Percentiles rank a stretch among this genome's conserved stretches.
These are phyloP conservation scores for Globisporangium cylindrosporum DNA, from an alignment of 352 stramenopile genomes.

Conservation along the genomic window DNA sequence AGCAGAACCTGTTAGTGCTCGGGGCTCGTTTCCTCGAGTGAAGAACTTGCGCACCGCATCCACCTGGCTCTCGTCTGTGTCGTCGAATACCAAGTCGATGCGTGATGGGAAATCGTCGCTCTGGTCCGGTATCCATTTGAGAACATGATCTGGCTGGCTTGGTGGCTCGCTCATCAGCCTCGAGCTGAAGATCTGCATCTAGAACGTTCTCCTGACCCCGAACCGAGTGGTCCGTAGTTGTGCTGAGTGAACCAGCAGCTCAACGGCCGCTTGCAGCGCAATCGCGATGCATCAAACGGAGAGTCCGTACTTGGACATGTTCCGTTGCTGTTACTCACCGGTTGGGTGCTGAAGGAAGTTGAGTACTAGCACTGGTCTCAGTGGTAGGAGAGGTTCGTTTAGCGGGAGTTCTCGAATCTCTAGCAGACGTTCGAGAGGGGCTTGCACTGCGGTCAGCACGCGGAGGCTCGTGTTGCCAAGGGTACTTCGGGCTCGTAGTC, in stretches of 20 bases:
- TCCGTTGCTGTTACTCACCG: too few relatives aligned
- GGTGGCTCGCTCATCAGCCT: not conserved
- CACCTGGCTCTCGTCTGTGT: not conserved
- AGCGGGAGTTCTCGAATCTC: not conserved
- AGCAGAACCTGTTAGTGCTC: not conserved
- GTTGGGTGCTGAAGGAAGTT: too few relatives aligned
- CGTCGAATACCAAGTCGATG: not conserved
- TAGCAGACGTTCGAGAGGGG: not conserved
- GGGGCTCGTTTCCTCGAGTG: not conserved
- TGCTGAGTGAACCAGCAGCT: not conserved
- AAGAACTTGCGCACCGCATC: conserved; percentile 1
- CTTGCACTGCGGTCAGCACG: not conserved
- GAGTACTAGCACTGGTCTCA: too few relatives aligned
- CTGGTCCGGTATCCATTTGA: not conserved
- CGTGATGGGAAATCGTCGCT: not conserved
- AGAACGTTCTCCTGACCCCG: not conserved
- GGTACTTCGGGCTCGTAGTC: too few relatives aligned
- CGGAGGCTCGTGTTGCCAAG: not conserved
- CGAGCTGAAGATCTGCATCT: not conserved
- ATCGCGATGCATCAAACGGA: too few relatives aligned
- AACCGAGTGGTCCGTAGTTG: not conserved
- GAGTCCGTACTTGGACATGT: too few relatives aligned
- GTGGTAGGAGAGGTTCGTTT: too few relatives aligned
- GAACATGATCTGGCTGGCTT: not conserved
- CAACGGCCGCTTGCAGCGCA: not conserved